Conservation (phyloP, 306 rosid genomes). For the Cyamopsis tetragonoloba region DNA sequence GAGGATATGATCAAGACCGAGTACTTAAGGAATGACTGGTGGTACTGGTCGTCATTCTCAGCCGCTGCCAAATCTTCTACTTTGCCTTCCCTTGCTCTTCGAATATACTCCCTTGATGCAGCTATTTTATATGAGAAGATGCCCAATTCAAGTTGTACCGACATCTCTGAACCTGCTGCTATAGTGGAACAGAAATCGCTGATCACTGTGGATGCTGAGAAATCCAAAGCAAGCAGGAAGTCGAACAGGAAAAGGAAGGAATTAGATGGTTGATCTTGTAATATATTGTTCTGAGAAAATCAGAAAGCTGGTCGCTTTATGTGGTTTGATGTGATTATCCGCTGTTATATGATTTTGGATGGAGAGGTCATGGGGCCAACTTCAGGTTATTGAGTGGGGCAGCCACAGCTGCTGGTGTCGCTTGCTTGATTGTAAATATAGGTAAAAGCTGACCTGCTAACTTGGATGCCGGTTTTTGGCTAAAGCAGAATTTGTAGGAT, state of each 20-base stretch:
- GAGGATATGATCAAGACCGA: slow-evolving; percentile 94
- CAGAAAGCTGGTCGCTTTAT: slow-evolving; percentile 31
- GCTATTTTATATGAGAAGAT: slow-evolving; percentile 78
- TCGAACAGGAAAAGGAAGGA: slow-evolving; percentile 87
- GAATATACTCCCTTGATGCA: slow-evolving; percentile 89
- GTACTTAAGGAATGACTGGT: slow-evolving; percentile 91
- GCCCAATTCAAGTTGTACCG: slow-evolving; percentile 48
- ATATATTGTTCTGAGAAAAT: slow-evolving; percentile 18
- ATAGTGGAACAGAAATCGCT: slow-evolving; percentile 39
- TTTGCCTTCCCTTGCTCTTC: slow-evolving; percentile 79
- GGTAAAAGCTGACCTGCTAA: slow-evolving; percentile 85
- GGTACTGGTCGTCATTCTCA: slow-evolving; percentile 98
- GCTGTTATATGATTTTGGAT: slow-evolving; percentile 22
- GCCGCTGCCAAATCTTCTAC: slow-evolving; percentile 91
- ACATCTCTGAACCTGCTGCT: slow-evolving; percentile 51
- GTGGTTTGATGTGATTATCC: slow-evolving; percentile 28
- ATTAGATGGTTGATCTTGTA: slow-evolving; percentile 56
- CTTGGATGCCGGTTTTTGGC: slow-evolving; percentile 61
- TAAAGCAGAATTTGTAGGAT: slow-evolving; percentile 54
- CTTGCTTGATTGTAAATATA: slow-evolving; percentile 73
- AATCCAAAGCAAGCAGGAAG: slow-evolving; percentile 60
- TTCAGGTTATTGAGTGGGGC: slow-evolving; percentile 21
- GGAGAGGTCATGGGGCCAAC: slow-evolving; percentile 26
- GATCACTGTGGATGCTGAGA: slow-evolving; percentile 62
- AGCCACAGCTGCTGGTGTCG: slow-evolving; percentile 44